These are phyloP conservation scores for Nigrograna mackinnonii DNA, from an alignment of 2,329 filamentous ascomycete species.

Conservation along the genomic window DNA sequence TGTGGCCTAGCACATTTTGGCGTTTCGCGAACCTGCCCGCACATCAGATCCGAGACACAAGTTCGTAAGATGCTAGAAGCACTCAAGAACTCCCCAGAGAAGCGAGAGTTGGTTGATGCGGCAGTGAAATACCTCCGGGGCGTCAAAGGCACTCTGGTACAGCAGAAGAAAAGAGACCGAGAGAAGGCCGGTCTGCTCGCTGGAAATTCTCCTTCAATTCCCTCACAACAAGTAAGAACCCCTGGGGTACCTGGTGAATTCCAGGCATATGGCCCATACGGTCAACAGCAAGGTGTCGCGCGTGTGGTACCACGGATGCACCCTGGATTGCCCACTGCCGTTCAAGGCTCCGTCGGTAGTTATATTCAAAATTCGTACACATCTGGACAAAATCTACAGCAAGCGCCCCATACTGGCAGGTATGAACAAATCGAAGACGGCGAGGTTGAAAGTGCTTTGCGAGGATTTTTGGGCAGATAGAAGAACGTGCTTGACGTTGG, in stretches of 20 bases:
- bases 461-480: constrained; percentile 23
- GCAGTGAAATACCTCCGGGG: constrained; percentile 62
- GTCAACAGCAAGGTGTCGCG: too few relatives aligned
- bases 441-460: constrained; percentile 28
- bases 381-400: constrained; percentile 7
- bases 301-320: too few relatives aligned
- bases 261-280: too few relatives aligned
- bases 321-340: neutral
- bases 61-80: constrained; percentile 67
- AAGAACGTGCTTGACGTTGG: too few relatives aligned
- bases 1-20: constrained; percentile 67
- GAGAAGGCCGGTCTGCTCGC: too few relatives aligned
- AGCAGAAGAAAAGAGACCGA: constrained; percentile 50
- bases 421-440: constrained; percentile 21
- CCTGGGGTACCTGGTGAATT: too few relatives aligned
- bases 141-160: constrained; percentile 59
- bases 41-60: constrained; percentile 65
- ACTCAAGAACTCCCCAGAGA: constrained; percentile 62
- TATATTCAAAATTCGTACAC: too few relatives aligned
- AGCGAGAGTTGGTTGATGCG: constrained; percentile 54
- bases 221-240: too few relatives aligned
- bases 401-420: constrained; percentile 1
- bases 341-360: constrained; percentile 10
- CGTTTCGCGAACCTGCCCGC: constrained; percentile 60
- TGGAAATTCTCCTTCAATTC: too few relatives aligned